phyloP scores from a whole-genome alignment of 2,329 filamentous ascomycete species.

The Ilyonectria sp. region DNA sequence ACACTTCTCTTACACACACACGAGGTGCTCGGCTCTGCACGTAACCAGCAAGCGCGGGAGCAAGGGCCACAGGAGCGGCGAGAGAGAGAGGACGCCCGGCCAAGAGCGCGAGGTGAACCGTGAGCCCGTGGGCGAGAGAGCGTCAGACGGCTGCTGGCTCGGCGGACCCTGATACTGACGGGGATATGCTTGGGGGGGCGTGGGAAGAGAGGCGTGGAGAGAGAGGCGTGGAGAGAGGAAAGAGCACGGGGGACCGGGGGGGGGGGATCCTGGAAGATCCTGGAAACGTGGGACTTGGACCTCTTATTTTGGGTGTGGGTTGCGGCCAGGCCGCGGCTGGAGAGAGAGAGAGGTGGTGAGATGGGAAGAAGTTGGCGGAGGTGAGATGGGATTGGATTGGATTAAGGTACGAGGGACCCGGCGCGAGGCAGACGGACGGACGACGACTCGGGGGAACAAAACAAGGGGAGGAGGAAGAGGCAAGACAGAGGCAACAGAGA shows the following conservation, averaged over 20 bases:
- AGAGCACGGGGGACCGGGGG: conserved; percentile 21
- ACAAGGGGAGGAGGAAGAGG: conserved; percentile 1
- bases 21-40: neutral
- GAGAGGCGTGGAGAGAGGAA: conserved; percentile 17
- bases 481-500: neutral
- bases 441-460: neutral
- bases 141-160: conserved; percentile 20
- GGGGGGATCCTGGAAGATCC: conserved; percentile 19
- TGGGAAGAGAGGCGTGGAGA: conserved; percentile 17
- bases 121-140: neutral
- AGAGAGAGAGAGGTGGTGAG: conserved; percentile 23
- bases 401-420: neutral
- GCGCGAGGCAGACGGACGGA: neutral
- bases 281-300: conserved; percentile 27
- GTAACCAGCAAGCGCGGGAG: conserved; percentile 8
- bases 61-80: neutral
- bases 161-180: conserved; percentile 32
- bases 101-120: conserved; percentile 7
- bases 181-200: conserved; percentile 19
- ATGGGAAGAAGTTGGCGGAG: conserved; percentile 25
- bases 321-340: conserved; percentile 29
- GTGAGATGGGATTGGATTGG: neutral
- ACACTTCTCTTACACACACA: neutral
- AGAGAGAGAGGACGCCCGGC: neutral
- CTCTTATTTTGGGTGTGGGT: conserved; percentile 27